Percentiles rank a stretch among this genome's conserved stretches.
phyloP scores from a whole-genome alignment of 2,329 filamentous ascomycete species.

The Cladosporium sp. region DNA sequence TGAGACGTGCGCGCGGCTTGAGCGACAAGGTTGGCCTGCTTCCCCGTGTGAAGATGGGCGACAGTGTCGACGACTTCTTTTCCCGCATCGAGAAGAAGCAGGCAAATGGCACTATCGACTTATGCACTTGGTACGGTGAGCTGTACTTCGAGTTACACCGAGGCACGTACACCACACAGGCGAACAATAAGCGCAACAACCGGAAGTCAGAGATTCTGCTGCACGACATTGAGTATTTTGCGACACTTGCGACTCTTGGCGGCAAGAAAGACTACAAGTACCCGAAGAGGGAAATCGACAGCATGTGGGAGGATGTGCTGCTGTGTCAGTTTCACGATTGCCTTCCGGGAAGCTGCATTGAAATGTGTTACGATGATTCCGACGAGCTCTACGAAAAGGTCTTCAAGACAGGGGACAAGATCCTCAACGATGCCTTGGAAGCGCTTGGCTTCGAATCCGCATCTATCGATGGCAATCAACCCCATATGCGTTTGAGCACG shows the following conservation, averaged over 20 bases:
- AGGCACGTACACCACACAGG: constrained; percentile 94
- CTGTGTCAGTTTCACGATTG: constrained; percentile 98
- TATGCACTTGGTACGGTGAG: constrained; percentile 96
- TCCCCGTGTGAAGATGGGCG: constrained; percentile 82
- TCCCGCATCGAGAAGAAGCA: constrained; percentile 76
- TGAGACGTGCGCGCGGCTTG: constrained; percentile 84
- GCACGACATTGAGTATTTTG: constrained; percentile 80
- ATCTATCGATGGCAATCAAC: constrained; percentile 19
- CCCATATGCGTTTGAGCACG: constrained; percentile 69
- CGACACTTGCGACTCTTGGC: constrained; percentile 76
- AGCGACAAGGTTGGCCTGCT: constrained; percentile 79
- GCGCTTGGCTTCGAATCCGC: constrained; percentile 59
- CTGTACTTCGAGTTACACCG: constrained; percentile 97
- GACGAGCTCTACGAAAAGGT: constrained; percentile 81
- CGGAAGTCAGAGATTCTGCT: constrained; percentile 78
- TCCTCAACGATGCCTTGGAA: constrained; percentile 65
- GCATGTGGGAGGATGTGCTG: constrained; percentile 89
- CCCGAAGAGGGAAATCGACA: constrained; percentile 87
- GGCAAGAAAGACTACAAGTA: constrained; percentile 67
- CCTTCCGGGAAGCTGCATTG: constrained; percentile 87
- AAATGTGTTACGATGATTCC: constrained; percentile 97
- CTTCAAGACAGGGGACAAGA: constrained; percentile 68
- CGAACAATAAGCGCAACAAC: constrained; percentile 96
- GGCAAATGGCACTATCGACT: constrained; percentile 54
- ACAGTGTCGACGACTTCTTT: constrained; percentile 92